Evolutionary conservation across 1,139 yeast species (phyloP).

Genomic region (Suhomyces bribrorum): DNA sequence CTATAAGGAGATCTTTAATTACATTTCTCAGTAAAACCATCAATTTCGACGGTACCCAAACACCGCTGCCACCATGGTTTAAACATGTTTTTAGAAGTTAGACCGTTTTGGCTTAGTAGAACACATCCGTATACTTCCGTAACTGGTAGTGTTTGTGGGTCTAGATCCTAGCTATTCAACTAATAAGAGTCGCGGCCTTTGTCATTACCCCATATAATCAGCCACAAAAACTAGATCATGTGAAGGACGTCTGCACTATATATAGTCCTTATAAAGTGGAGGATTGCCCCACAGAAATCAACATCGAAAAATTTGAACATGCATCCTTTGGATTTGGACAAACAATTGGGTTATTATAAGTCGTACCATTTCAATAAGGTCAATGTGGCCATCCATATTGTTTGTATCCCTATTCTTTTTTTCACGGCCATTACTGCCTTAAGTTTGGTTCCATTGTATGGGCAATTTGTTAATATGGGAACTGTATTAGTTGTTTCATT

Average conservation of each 20-base stretch:
- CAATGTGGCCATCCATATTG: conserved; percentile 75
- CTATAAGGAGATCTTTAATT: too few species aligned
- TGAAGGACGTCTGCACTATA: background rate
- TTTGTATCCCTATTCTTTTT: conserved; percentile 79
- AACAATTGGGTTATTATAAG: conserved; percentile 80
- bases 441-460: conserved; percentile 22
- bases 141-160: too few species aligned
- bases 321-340: conserved; percentile 48
- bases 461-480: conserved; percentile 45
- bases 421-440: conserved; percentile 51
- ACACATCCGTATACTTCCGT: too few species aligned
- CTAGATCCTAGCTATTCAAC: too few species aligned
- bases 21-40: too few species aligned
- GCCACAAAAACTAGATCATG: background rate
- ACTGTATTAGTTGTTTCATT: conserved; percentile 34
- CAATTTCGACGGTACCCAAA: too few species aligned
- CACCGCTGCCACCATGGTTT: too few species aligned
- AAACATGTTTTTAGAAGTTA: too few species aligned
- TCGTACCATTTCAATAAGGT: conserved; percentile 70
- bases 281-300: background rate
- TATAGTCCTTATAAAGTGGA: background rate
- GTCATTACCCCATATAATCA: background rate
- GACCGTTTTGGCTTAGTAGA: too few species aligned
- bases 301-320: conserved; percentile 8
- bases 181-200: too few species aligned